Evolutionary conservation across 345 rosid genomes (phyloP), one percentile per base, ranked within the genome.

Genomic region (Trapa bicornis): DNA sequence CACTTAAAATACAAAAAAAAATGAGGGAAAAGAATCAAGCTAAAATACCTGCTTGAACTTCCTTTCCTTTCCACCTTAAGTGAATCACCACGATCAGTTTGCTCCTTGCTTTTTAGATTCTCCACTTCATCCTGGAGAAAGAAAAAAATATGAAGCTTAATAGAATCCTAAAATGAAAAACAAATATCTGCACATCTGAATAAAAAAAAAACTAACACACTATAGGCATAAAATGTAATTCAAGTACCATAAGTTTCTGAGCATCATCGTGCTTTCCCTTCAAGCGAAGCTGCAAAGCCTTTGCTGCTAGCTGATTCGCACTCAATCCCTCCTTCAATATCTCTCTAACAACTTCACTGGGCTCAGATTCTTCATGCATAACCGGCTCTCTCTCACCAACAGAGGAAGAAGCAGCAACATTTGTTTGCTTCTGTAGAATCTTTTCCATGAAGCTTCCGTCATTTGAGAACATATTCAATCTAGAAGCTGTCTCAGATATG

Each of bases 211-310:
- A 12, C 47, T 17, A 71, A 39, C 29, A 22, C 29, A 22, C 17
- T 65, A 35, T 52, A 56, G 35, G 13, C 45, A 7, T 41, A 15
- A 47, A 35, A n/a, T 1, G 65, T 10, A 39, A 39, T 37, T 10
- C 69, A 45, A 61, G 66, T 77, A 92, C 98, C 92, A 83, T 75
- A 48, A 90, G 80, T 75, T 84, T 81, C 64, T 94, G 83, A 56
- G 99, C 96, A 81, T 94, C 96, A 48, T 85, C 89, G 48, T 61
- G 91, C 76, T 91, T 93, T 73, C 97, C 99, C 77, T 90, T 87
- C 86, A 90, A 68, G 17, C 88, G 92, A 60, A 90, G 88, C 79
- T 86, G 99, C 79, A 87, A 65, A 17, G 96, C 97, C 80, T 87
- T 94, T 64, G 99, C 97, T 57, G 92, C 92, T 67, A 88, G 69